Base-by-base conservation (phyloP, 805 yeast genomes). In the Candida suzukii region DNA sequence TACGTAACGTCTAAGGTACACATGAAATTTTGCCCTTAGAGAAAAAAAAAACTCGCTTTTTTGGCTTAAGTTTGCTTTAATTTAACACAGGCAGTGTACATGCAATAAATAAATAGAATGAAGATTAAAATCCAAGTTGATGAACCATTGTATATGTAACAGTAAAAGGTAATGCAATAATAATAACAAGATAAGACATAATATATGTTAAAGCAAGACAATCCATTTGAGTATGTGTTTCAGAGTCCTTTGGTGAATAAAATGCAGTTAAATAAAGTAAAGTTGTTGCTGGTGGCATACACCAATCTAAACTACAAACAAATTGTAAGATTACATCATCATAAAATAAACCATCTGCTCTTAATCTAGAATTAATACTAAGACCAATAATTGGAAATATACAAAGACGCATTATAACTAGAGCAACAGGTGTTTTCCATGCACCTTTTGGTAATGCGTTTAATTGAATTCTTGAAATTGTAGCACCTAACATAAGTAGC, bases 251-350 rank as follows among this genome's bases (percentile, higher is more conserved):
- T 16, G 93, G 95, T 1, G 90, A 80, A 60, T 82, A 86, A 54
- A 87, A 80, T 2, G 96, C 91, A 2, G 98, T 90, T 49, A 90
- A 72, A 60, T 88, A 91, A 14, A 91, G 81, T 53, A 88, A 81
- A 0, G 93, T 73, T 0, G 97, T 91, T 0, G 96, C 95, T 39
- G 86, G 81, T 0, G 98, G 98, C 44, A 87, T 73, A 0, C 91
- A 82, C 58, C 80, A 84, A 12, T 81, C 78, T 25, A 90, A 67
- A 26, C 83, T 81, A 53, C 83, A 70, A 5, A 90, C 81, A 52
- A 91, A 83, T 34, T 82, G 72, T 11, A 87, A 71, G 46, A 88
- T 72, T 7, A 63, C 57, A 49, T 83, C 80, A 26, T 63, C 64
- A 30, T 66, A 78, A 41, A 82, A 71, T 83, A 93, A 80, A 2